These are phyloP conservation scores for Prunus armeniaca DNA, from an alignment of 306 rosid genomes.

Conservation along the genomic window DNA sequence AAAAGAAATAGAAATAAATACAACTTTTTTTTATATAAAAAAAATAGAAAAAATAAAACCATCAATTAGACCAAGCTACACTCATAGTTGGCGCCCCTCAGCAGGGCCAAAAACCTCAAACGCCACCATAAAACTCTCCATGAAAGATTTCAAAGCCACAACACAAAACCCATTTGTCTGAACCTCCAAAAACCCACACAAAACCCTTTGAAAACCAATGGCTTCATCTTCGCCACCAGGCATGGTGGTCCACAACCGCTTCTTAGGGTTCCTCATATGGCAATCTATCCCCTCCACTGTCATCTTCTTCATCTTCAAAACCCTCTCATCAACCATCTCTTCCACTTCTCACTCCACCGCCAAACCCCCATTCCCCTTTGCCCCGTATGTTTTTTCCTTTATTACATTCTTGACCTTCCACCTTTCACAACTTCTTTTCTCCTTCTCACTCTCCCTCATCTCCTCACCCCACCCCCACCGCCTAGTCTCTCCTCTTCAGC, in stretches of 20 bases:
- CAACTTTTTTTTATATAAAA: too few relatives aligned
- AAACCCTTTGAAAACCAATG: conserved; percentile 2
- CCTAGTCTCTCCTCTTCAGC: conserved; percentile 40
- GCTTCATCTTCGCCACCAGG: conserved; percentile 29
- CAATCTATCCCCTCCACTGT: conserved; percentile 78
- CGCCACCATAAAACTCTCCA: neutral
- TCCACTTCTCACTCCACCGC: conserved; percentile 1
- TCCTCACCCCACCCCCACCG: conserved; percentile 52
- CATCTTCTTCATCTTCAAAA: conserved; percentile 49
- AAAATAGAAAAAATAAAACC: too few relatives aligned
- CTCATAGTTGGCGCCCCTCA: neutral
- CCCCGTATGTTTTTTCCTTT: conserved; percentile 32
- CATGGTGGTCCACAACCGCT: conserved; percentile 52
- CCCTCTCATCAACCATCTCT: conserved; percentile 28
- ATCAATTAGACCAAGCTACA: neutral
- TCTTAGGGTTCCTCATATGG: conserved; percentile 77
- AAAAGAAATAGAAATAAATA: too few relatives aligned
- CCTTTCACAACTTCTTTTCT: conserved; percentile 63
- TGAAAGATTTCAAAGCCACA: neutral
- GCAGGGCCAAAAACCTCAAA: neutral
- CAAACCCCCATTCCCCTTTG: neutral
- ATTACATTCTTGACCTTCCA: conserved; percentile 55
- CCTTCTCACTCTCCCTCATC: conserved; percentile 57
- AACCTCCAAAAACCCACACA: neutral
- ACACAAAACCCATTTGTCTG: neutral